Evolutionary conservation across 257 asterid genomes (phyloP).

Genomic region (Solanum chmielewskii): DNA sequence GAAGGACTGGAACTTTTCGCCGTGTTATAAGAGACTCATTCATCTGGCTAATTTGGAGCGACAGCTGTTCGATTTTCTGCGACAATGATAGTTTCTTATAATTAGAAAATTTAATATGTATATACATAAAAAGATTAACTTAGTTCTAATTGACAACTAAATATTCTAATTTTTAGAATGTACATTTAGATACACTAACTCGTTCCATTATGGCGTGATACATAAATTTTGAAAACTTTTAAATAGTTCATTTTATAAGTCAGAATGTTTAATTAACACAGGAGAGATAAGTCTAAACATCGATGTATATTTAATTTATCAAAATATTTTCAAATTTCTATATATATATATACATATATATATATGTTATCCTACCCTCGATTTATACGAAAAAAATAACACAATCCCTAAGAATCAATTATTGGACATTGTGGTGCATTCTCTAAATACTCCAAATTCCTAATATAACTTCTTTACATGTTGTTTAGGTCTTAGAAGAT

Average conservation of each 20-base stretch:
- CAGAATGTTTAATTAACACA: background rate
- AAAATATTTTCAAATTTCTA: too few relatives aligned
- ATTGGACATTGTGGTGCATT: background rate
- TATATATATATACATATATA: too few relatives aligned
- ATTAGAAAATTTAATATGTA: background rate
- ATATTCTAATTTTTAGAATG: background rate
- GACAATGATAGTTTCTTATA: background rate
- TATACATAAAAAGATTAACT: background rate
- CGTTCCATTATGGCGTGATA: rapidly evolving
- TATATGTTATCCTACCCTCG: background rate
- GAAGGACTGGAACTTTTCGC: slow-evolving; percentile 48
- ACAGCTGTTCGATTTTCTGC: slow-evolving; percentile 59
- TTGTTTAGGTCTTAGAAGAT: background rate
- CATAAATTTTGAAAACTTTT: background rate
- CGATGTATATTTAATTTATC: background rate
- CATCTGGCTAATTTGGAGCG: slow-evolving; percentile 40
- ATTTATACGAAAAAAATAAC: too few relatives aligned
- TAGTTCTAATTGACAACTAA: background rate
- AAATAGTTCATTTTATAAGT: background rate
- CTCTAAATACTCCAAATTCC: background rate
- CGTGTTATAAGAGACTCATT: slow-evolving; percentile 41
- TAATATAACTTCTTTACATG: background rate
- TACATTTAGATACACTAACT: background rate
- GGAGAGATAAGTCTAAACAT: background rate
- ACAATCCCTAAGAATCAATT: background rate